These are phyloP conservation scores for Penicillium bialowiezense DNA, from an alignment of 495 filamentous ascomycete genomes.

Conservation along the genomic window DNA sequence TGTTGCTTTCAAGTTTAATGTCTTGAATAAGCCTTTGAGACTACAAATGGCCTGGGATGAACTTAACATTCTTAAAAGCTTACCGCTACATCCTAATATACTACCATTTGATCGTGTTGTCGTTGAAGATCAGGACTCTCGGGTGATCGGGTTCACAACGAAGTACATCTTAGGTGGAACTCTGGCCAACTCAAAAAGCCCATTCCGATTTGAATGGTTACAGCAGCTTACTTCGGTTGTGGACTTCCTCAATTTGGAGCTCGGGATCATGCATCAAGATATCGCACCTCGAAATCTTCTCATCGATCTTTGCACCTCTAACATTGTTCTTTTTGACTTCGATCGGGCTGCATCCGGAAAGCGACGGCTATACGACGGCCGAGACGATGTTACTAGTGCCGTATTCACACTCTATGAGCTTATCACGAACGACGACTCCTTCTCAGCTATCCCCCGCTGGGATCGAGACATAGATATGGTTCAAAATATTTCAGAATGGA, in stretches of 20 bases:
- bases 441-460: slow-evolving; percentile 19
- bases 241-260: slow-evolving; percentile 38
- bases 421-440: slow-evolving; percentile 33
- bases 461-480: slow-evolving; percentile 19
- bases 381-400: slow-evolving; percentile 37
- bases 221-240: slow-evolving; percentile 33
- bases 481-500: slow-evolving; percentile 18
- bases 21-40: slow-evolving; percentile 12
- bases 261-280: slow-evolving; percentile 40
- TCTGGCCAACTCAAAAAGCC: slow-evolving; percentile 20
- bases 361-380: slow-evolving; percentile 16
- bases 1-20: slow-evolving; percentile 22
- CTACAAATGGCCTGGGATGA: slow-evolving; percentile 32
- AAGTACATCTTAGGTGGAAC: slow-evolving; percentile 32
- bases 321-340: slow-evolving; percentile 42
- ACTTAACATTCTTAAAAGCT: slow-evolving; percentile 27
- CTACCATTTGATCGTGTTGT: slow-evolving; percentile 35
- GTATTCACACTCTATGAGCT: slow-evolving; percentile 40
- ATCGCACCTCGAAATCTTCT: slow-evolving; percentile 40
- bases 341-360: slow-evolving; percentile 23
- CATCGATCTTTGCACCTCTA: slow-evolving; percentile 26
- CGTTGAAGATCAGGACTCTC: slow-evolving; percentile 23
- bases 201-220: slow-evolving; percentile 37
- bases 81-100: slow-evolving; percentile 36
- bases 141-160: slow-evolving; percentile 39